phyloP scores from a whole-genome alignment of 108 stramenopile genomes.

The Skeletonema tropicum region DNA sequence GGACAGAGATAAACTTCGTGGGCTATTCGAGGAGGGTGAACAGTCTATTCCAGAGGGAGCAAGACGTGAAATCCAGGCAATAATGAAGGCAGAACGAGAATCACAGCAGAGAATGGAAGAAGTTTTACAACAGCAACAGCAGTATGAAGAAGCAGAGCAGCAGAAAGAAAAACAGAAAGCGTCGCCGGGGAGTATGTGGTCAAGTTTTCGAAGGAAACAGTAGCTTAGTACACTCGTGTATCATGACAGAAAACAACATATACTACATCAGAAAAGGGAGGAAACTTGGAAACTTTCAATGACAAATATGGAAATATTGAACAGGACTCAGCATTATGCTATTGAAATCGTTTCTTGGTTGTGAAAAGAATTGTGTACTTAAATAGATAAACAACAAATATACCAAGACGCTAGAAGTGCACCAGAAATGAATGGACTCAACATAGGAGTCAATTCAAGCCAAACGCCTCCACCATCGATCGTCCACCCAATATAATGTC shows the following conservation, averaged over 20 bases:
- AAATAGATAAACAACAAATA: background rate
- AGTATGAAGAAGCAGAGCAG: slow-evolving; percentile 4
- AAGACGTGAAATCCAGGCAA: slow-evolving; percentile 37
- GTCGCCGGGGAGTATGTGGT: slow-evolving; percentile 52
- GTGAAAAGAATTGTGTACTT: slow-evolving; percentile 1
- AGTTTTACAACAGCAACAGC: slow-evolving; percentile 14
- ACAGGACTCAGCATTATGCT: background rate
- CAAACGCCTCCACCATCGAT: background rate
- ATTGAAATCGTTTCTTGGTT: background rate
- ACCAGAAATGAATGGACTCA: background rate
- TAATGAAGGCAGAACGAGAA: slow-evolving; percentile 42
- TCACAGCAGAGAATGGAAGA: slow-evolving; percentile 12
- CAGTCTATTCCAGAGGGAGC: slow-evolving; percentile 48
- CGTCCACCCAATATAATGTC: background rate
- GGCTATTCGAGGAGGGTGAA: slow-evolving; percentile 51
- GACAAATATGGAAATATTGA: no score
- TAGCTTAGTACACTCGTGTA: background rate
- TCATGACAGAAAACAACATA: background rate
- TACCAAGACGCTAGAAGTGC: background rate
- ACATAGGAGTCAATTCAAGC: background rate
- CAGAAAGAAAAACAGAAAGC: slow-evolving; percentile 26
- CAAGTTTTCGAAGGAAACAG: slow-evolving; percentile 38
- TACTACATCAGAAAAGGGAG: background rate
- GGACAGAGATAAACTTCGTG: slow-evolving; percentile 54
- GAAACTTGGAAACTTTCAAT: no score